Conservation (phyloP, 257 asterid genomes). For the Haberlea rhodopensis region DNA sequence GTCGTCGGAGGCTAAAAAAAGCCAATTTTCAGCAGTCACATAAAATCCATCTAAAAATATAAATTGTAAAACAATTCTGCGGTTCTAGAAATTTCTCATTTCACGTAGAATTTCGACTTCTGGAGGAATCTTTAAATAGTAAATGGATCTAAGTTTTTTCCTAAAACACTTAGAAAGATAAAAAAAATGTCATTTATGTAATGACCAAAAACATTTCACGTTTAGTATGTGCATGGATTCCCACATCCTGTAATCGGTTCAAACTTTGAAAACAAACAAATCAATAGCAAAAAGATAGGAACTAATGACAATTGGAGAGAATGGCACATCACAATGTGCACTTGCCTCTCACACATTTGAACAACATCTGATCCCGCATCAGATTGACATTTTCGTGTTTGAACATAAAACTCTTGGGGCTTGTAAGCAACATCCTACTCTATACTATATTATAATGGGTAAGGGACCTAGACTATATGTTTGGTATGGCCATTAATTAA, state of each 20-base stretch:
- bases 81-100: neutral
- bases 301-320: conserved; percentile 7
- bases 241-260: neutral
- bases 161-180: neutral
- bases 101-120: no score
- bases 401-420: conserved; percentile 80
- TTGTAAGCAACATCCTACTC: conserved; percentile 84
- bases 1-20: neutral
- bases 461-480: no score
- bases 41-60: neutral
- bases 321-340: conserved; percentile 21
- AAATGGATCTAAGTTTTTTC: neutral
- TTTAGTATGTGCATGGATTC: neutral
- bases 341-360: conserved; percentile 83
- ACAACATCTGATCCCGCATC: conserved; percentile 82
- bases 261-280: conserved; percentile 1
- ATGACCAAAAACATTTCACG: neutral
- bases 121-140: neutral
- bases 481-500: no score
- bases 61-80: neutral
- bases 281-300: neutral
- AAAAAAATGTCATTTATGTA: neutral
- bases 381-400: conserved; percentile 79
- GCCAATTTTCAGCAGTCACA: neutral
- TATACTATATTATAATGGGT: no score